Evolutionary conservation across 2,329 filamentous ascomycete genomes (phyloP), one percentile per base, ranked within the genome.

Genomic region (Curvularia hawaiiensis): DNA sequence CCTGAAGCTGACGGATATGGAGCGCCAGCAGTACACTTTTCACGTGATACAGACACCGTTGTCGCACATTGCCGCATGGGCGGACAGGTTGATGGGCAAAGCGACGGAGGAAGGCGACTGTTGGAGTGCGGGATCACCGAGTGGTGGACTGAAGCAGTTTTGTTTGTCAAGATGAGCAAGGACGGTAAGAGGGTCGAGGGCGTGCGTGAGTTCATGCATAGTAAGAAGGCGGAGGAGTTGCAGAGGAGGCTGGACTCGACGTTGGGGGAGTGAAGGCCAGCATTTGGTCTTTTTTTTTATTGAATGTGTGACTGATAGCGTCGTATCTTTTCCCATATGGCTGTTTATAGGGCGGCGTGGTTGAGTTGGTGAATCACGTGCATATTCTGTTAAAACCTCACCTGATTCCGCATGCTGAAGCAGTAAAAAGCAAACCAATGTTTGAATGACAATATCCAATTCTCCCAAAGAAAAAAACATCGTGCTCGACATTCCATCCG

Each of bases 141-240:
- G 41, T 72, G 66, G 67, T 70, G 66, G 67, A 71, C 60, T 10
- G 64, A 72, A 48, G 63, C 61, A 46, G 65, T 73, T 26, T 43
- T 70, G 10, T 65, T 71, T 30, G 63, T 71, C 4, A 62, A 59
- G 55, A 52, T 70, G 62, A 69, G 60, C 47, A 50, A 43, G 40
- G 62, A 63, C n/a, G 70, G 68, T 1, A 63, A 51, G 54, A 62
- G 58, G 40, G 62, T 75, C 18, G 57, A 64, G 20, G 67, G 67
- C 44, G 53, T 72, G 45, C 64, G 60, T 47, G 71, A 82, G 70
- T 80, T 81, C 65, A 76, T 80, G 50, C 74, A 81, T 57, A 79
- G 77, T 44, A 66, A 59, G 24, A 75, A 71, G 59, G 72, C 71
- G 46, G 67, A 67, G 53, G 67, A 72, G 65, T 63, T 75, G 61